phyloP scores from a whole-genome alignment of 2,329 filamentous ascomycete species.

The Penicillium thymicola region DNA sequence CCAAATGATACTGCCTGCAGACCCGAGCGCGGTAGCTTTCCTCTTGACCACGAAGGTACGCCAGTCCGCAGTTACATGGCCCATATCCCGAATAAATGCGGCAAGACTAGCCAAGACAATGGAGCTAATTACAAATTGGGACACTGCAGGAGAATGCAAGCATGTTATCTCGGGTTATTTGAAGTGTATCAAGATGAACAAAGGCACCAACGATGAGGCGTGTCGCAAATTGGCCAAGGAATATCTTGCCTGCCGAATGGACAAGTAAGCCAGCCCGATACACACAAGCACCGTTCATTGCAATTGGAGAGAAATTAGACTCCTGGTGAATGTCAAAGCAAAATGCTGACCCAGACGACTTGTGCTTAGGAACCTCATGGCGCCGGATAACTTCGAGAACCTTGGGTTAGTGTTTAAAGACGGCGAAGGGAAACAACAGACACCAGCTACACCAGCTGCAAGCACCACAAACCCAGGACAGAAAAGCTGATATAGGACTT shows the following conservation, averaged over 20 bases:
- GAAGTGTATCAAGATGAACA: slow-evolving; percentile 76
- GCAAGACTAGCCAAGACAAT: not conserved
- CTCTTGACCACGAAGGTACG: slow-evolving; percentile 85
- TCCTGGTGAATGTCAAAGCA: not conserved
- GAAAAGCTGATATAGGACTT: slow-evolving; percentile 7
- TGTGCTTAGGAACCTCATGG: slow-evolving; percentile 78
- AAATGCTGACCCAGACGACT: slow-evolving; percentile 3
- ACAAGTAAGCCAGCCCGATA: slow-evolving; percentile 60
- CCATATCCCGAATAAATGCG: not conserved
- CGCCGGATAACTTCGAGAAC: slow-evolving; percentile 90
- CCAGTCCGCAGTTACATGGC: not conserved
- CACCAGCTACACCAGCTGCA: not conserved
- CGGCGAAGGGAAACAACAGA: slow-evolving; percentile 18
- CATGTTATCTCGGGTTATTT: slow-evolving; percentile 82
- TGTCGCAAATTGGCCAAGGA: slow-evolving; percentile 83
- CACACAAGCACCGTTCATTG: not conserved
- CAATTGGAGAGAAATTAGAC: not conserved
- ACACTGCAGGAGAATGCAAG: slow-evolving; percentile 77
- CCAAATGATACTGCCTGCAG: slow-evolving; percentile 42
- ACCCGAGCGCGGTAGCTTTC: slow-evolving; percentile 89
- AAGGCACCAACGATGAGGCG: slow-evolving; percentile 79
- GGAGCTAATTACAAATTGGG: not conserved
- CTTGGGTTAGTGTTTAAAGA: slow-evolving; percentile 68
- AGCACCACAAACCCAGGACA: not conserved
- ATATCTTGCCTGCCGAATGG: slow-evolving; percentile 91